Evolutionary conservation across 2,329 filamentous ascomycete species (phyloP).

Genomic region (Gremmenia infestans): DNA sequence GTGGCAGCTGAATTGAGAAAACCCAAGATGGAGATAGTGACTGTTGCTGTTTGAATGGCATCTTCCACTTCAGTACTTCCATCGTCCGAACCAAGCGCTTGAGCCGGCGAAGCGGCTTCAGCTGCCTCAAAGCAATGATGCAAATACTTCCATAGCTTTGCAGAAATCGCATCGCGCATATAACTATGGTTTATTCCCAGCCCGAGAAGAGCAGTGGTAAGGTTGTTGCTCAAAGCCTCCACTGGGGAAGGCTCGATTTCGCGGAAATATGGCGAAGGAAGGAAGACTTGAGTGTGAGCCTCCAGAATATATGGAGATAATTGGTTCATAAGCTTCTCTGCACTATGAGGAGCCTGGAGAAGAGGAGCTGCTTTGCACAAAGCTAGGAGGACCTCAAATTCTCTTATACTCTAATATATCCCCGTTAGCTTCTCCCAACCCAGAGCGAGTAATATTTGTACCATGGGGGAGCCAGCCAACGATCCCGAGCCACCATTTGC

Average conservation of each 20-base stretch:
- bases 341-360: conserved; percentile 65
- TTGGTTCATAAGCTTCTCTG: conserved; percentile 72
- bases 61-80: conserved; percentile 52
- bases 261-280: conserved; percentile 75
- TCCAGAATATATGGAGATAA: conserved; percentile 82
- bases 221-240: conserved; percentile 73
- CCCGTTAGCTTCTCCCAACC: conserved; percentile 14
- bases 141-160: conserved; percentile 67
- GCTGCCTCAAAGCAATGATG: conserved; percentile 63
- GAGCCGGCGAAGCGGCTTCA: conserved; percentile 48
- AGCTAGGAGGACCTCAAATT: conserved; percentile 87
- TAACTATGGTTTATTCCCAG: conserved; percentile 69
- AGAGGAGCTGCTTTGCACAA: conserved; percentile 84
- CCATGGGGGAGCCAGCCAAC: conserved; percentile 56
- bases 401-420: conserved; percentile 64
- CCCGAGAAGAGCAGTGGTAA: conserved; percentile 76
- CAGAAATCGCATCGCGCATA: conserved; percentile 60
- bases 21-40: conserved; percentile 81
- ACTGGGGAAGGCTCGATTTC: conserved; percentile 83
- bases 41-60: conserved; percentile 64
- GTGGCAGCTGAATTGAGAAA: conserved; percentile 80
- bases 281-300: conserved; percentile 72
- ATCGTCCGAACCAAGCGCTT: conserved; percentile 50
- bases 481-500: conserved; percentile 37
- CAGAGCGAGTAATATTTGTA: conserved; percentile 29